Conservation (phyloP, 257 asterid genomes). For the Solanum lycopersicoides region DNA sequence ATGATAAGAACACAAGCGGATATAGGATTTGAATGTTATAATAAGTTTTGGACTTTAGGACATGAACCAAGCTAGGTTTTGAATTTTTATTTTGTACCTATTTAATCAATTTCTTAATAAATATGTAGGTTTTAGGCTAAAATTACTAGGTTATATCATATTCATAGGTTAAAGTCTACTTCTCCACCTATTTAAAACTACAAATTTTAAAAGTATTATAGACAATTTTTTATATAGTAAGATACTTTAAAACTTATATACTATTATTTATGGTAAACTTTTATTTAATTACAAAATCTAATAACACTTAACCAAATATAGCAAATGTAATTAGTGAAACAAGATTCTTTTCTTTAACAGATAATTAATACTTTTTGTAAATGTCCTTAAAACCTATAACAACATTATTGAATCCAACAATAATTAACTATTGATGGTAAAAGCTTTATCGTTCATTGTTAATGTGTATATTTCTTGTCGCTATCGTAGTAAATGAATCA, state of each 20-base stretch:
- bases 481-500: background rate
- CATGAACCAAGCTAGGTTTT: background rate
- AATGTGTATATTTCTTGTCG: no score
- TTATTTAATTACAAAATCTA: no score
- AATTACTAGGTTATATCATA: no score
- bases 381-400: no score
- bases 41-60: background rate
- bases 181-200: background rate
- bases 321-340: no score
- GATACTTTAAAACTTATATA: background rate
- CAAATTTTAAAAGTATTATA: background rate
- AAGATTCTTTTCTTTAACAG: no score
- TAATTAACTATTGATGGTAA: no score
- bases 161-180: background rate
- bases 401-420: no score
- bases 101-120: background rate
- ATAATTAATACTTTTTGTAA: no score
- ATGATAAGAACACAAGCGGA: background rate
- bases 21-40: background rate
- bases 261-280: background rate
- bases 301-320: no score
- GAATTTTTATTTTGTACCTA: background rate
- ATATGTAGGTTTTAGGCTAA: background rate
- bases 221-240: background rate
- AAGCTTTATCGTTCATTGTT: no score